These are phyloP conservation scores for Neonectria sp. DNA, from an alignment of 2,329 filamentous ascomycete genomes.

Conservation along the genomic window DNA sequence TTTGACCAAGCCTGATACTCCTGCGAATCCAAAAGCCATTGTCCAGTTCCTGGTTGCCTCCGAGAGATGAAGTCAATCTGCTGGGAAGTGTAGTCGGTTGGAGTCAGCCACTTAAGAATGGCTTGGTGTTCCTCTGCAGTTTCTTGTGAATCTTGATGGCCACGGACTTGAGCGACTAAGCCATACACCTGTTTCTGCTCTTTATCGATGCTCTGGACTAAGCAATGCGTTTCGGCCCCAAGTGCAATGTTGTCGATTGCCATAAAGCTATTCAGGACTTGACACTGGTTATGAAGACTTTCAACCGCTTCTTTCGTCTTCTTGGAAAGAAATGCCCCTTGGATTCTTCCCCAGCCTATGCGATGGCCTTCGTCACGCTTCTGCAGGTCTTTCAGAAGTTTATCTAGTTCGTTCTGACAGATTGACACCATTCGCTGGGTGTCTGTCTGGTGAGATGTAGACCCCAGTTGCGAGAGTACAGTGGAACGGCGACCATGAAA, in stretches of 20 bases:
- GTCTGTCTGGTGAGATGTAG: background rate
- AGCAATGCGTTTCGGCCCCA: constrained; percentile 1
- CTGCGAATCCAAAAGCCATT: constrained; percentile 14
- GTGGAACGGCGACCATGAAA: constrained; percentile 17
- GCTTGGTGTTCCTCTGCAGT: background rate
- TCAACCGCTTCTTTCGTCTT: constrained; percentile 8
- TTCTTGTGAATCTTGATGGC: constrained; percentile 1
- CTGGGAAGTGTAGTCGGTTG: constrained; percentile 1
- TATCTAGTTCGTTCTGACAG: background rate
- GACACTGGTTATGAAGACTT: constrained; percentile 14
- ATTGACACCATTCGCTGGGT: constrained; percentile 10
- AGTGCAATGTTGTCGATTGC: constrained; percentile 16
- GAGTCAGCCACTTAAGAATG: constrained; percentile 17
- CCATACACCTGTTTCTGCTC: constrained; percentile 13
- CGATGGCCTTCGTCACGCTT: constrained; percentile 8
- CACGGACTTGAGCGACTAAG: background rate
- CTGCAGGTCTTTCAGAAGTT: background rate
- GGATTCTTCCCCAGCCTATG: constrained; percentile 8
- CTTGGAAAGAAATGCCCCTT: constrained; percentile 12
- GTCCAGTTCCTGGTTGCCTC: constrained; percentile 8
- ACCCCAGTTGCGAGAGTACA: constrained; percentile 8
- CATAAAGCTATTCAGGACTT: constrained; percentile 8
- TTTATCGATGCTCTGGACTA: background rate
- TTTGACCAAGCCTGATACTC: constrained; percentile 9
- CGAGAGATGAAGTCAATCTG: constrained; percentile 14